These are phyloP conservation scores for Haplosporangium gracile DNA, from an alignment of 192 early-diverging fungal species.

Conservation along the genomic window DNA sequence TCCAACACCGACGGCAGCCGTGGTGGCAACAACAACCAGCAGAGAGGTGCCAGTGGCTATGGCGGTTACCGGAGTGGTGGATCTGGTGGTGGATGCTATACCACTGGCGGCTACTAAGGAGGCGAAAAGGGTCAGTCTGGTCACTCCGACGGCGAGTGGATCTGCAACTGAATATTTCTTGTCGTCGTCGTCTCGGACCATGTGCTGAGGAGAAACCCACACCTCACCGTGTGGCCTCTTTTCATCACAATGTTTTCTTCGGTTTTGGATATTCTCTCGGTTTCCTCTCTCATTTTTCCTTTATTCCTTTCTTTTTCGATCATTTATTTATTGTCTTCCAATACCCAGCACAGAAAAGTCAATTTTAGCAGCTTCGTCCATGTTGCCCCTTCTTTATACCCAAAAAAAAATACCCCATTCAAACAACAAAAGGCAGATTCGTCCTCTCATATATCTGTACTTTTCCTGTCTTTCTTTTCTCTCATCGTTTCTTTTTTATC, in stretches of 20 bases:
- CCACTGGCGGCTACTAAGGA: too few relatives aligned
- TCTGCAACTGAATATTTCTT: conserved; percentile 12
- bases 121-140: conserved; percentile 4
- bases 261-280: neutral
- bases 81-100: too few relatives aligned
- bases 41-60: neutral
- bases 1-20: conserved; percentile 40
- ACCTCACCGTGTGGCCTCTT: neutral
- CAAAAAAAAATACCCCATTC: neutral
- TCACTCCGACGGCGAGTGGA: conserved; percentile 47
- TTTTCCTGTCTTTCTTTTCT: neutral
- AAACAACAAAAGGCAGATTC: conserved; percentile 24
- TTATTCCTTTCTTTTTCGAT: neutral
- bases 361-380: too few relatives aligned
- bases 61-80: conserved; percentile 3
- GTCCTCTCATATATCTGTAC: conserved; percentile 27
- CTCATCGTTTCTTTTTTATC: conserved; percentile 4
- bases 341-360: neutral
- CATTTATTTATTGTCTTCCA: neutral
- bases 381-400: neutral
- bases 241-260: neutral
- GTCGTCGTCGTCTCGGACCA: neutral
- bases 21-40: conserved; percentile 5
- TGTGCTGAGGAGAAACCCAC: neutral
- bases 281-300: neutral